Evolutionary conservation across 148 eudicot species (phyloP), one percentile per base, ranked within the genome.

Genomic region (Chenopodium quinoa): DNA sequence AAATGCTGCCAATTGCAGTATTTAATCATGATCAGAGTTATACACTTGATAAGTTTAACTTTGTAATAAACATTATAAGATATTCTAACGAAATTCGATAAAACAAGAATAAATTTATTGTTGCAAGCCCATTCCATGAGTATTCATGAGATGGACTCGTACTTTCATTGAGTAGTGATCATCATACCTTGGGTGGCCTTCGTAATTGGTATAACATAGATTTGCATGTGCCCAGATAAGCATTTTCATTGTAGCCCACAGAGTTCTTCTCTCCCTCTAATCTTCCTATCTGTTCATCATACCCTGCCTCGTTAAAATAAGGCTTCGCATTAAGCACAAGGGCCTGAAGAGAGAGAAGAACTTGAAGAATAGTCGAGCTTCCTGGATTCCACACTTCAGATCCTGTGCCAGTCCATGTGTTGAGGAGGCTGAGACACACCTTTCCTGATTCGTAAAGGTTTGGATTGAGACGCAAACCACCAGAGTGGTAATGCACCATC

Each of bases 401-500:
- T 65, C 94, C 97, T 9, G 87, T 85, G 77, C 99, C 99, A 10
- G 90, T 85, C 99, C 99, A 97, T 46, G 99, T 97, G 77, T 97
- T 97, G 54, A 97, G 89, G 48, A 97, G 95, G 87, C 99, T 97
- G 9, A 97, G 97, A 75, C 99, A 97, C 82, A 97, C 97, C 77
- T 88, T 94, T 76, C 99, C 99, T 0, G 99, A 97, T 80, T 97
- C 99, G n/a, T 97, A 97, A 78, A 97, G 86, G 86, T 97, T 97
- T 2, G 99, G 99, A 85, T 97, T 97, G 78, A 94, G 84, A 58
- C 99, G 95, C 71, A 97, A 90, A 48, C 99, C 99, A 11, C 97
- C 93, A 27, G 99, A 97, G 75, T 87, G 89, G 82, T 92, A 97
- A 83, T 92, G 88, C 81, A 97, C 93, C 88, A 90, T 66, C 99